These are phyloP conservation scores for Fusarium subglutinans DNA, from an alignment of 2,329 filamentous ascomycete genomes.

Conservation along the genomic window DNA sequence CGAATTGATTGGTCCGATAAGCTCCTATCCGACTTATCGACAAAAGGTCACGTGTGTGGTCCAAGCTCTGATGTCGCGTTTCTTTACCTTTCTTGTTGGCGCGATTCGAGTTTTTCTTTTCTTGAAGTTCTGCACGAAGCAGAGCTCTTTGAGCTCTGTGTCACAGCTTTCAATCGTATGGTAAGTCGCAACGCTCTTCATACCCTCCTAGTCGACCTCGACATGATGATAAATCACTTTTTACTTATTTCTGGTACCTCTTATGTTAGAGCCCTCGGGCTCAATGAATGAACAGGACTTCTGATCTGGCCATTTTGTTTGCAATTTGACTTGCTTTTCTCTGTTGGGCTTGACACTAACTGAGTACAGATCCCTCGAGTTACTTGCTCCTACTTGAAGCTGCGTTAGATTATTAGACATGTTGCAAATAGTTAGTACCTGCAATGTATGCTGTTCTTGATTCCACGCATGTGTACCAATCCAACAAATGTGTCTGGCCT, in stretches of 20 bases:
- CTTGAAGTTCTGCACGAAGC: neutral
- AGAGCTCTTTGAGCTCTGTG: neutral
- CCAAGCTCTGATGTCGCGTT: slow-evolving; percentile 21
- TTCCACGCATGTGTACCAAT: neutral
- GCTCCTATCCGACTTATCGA: neutral
- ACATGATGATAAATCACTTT: slow-evolving; percentile 77
- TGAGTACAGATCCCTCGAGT: slow-evolving; percentile 2
- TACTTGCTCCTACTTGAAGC: neutral
- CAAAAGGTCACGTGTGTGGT: slow-evolving; percentile 22
- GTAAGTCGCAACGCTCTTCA: slow-evolving; percentile 46
- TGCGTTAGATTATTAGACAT: neutral
- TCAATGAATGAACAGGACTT: slow-evolving; percentile 89
- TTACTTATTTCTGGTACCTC: slow-evolving; percentile 93
- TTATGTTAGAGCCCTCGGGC: slow-evolving; percentile 81
- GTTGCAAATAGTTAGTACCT: neutral
- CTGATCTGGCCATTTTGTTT: slow-evolving; percentile 61
- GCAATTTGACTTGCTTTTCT: slow-evolving; percentile 5
- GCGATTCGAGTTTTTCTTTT: slow-evolving; percentile 24
- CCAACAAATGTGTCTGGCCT: neutral
- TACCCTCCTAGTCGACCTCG: slow-evolving; percentile 35
- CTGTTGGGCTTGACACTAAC: slow-evolving; percentile 32
- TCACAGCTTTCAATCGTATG: slow-evolving; percentile 12
- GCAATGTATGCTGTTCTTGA: neutral
- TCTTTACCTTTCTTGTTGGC: slow-evolving; percentile 31
- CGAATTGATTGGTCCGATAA: neutral